Conservation (phyloP, 495 filamentous ascomycete species). For the Xylaria intraflava region DNA sequence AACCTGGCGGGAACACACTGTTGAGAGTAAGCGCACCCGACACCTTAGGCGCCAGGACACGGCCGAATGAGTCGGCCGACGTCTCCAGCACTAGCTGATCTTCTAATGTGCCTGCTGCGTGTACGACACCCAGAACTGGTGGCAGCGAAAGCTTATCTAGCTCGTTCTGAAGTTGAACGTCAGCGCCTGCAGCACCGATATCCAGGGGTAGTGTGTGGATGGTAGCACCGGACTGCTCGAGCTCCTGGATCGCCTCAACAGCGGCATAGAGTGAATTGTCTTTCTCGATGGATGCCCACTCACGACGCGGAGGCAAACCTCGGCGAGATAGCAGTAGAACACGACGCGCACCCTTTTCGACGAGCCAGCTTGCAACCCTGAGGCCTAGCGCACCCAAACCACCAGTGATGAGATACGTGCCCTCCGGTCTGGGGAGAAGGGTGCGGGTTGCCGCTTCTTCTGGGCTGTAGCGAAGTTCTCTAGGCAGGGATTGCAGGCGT, state of each 20-base stretch:
- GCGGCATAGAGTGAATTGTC: not conserved
- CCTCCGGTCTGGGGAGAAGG: slow-evolving; percentile 27
- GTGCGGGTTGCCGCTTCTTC: not conserved
- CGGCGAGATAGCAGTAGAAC: slow-evolving; percentile 37
- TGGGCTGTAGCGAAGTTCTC: slow-evolving; percentile 6
- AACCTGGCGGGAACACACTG: slow-evolving; percentile 22
- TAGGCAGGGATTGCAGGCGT: slow-evolving; percentile 28
- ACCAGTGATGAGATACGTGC: slow-evolving; percentile 43
- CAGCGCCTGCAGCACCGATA: slow-evolving; percentile 15
- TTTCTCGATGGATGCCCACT: slow-evolving; percentile 16
- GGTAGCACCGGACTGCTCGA: slow-evolving; percentile 26
- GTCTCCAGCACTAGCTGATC: slow-evolving; percentile 33
- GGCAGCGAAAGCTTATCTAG: slow-evolving; percentile 27
- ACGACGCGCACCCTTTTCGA: slow-evolving; percentile 34
- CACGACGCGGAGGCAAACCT: slow-evolving; percentile 22
- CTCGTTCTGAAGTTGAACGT: slow-evolving; percentile 6
- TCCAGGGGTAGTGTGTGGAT: slow-evolving; percentile 23
- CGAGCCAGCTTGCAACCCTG: slow-evolving; percentile 30
- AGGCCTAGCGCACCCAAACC: slow-evolving; percentile 41
- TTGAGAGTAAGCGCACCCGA: slow-evolving; percentile 33
- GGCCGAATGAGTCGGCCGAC: slow-evolving; percentile 23
- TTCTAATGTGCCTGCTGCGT: slow-evolving; percentile 41
- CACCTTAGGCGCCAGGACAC: slow-evolving; percentile 38
- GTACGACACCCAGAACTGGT: slow-evolving; percentile 40
- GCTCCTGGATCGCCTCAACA: slow-evolving; percentile 17